Conservation (phyloP, 192 early-diverging fungal species). For the Coemansia sp. region DNA sequence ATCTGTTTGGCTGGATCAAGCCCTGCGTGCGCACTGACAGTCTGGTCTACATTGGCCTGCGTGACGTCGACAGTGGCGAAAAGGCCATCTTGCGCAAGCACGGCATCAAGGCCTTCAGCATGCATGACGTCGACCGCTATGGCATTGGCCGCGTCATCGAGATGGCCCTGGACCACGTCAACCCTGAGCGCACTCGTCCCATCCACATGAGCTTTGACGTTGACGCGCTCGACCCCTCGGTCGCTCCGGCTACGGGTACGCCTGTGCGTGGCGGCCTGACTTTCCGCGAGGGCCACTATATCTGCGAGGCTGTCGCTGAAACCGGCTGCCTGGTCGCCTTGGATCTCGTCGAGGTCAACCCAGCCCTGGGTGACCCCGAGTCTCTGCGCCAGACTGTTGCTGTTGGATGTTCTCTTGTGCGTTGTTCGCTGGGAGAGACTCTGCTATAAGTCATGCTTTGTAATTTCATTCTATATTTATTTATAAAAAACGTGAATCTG, state of each 20-base stretch:
- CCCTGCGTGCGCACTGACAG: constrained; percentile 73
- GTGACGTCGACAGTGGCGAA: constrained; percentile 90
- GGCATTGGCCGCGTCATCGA: constrained; percentile 93
- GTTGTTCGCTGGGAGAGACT: constrained; percentile 84
- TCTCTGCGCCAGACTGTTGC: constrained; percentile 82
- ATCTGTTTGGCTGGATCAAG: constrained; percentile 79
- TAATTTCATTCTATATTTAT: constrained; percentile 12
- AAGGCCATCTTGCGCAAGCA: constrained; percentile 82
- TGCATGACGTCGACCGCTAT: constrained; percentile 95
- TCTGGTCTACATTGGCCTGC: constrained; percentile 94
- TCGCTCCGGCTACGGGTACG: constrained; percentile 94
- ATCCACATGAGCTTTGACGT: constrained; percentile 95
- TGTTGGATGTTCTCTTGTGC: constrained; percentile 87
- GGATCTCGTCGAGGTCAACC: constrained; percentile 97
- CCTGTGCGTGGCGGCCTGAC: constrained; percentile 94
- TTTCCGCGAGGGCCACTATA: constrained; percentile 97
- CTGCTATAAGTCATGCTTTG: constrained; percentile 59
- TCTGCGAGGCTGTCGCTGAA: constrained; percentile 88
- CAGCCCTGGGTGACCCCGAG: constrained; percentile 77
- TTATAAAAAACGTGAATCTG: neutral
- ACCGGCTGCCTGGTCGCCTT: constrained; percentile 88
- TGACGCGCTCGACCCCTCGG: constrained; percentile 92
- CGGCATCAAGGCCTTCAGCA: constrained; percentile 92
- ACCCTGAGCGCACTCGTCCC: constrained; percentile 69
- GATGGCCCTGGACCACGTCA: constrained; percentile 90